phyloP scores from a whole-genome alignment of 2,329 filamentous ascomycete genomes.

The Diaporthe destruens region DNA sequence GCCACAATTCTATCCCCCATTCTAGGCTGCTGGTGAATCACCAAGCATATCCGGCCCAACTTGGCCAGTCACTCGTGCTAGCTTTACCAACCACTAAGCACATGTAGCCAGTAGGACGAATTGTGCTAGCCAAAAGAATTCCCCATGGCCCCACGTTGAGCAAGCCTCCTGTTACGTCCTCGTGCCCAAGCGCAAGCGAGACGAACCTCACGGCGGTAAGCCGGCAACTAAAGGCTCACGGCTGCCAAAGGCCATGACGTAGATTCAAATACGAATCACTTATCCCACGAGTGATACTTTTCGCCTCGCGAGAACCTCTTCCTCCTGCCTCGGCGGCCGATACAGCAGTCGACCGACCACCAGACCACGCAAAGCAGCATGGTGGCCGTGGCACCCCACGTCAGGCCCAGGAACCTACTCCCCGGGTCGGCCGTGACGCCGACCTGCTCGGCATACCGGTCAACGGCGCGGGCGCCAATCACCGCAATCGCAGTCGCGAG shows the following conservation, averaged over 20 bases:
- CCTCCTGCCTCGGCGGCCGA: conserved; percentile 14
- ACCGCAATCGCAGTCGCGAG: conserved; percentile 28
- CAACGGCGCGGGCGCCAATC: conserved; percentile 7
- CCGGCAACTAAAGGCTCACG: not conserved
- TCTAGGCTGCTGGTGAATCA: not conserved
- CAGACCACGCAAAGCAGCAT: conserved; percentile 26
- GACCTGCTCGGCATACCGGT: conserved; percentile 25
- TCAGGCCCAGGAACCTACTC: conserved; percentile 28
- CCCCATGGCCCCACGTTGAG: too few species aligned
- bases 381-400: conserved; percentile 22
- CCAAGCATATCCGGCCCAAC: too few species aligned
- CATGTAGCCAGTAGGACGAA: not conserved
- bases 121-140: not conserved
- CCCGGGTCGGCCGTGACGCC: conserved; percentile 13
- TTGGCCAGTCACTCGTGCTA: too few species aligned
- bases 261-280: not conserved
- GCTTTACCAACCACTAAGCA: not conserved
- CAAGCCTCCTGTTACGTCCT: too few species aligned
- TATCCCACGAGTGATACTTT: conserved; percentile 4
- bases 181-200: not conserved
- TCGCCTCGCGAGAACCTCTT: not conserved
- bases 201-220: not conserved
- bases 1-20: not conserved
- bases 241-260: not conserved
- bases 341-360: conserved; percentile 31